Evolutionary conservation across 2,329 filamentous ascomycete species (phyloP), one percentile per base, ranked within the genome.

Genomic region (Aspergillus eucalypticola): DNA sequence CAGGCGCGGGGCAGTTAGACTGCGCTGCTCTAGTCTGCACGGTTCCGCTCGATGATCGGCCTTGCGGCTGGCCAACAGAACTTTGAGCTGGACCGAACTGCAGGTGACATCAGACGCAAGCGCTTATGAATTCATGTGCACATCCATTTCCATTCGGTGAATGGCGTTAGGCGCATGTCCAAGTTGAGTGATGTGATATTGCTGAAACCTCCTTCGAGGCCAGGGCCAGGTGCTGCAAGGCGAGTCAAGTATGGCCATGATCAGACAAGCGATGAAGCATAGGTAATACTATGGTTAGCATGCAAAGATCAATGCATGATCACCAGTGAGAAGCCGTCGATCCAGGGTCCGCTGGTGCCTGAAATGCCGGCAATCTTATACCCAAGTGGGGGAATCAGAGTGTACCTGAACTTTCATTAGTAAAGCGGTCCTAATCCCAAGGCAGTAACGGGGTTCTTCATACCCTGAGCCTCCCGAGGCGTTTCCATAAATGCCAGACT

Each of bases 281-380:
- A 35, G 8, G 46, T 19, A 32, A 57, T 7, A 10, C 19, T n/a
- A 5, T 21, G n/a, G 23, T 32, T 32, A 42, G 19, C 15, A 46
- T 21, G 35, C 41, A 46, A 49, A 39, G 23, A 65, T 85, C 76
- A 91, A 67, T 87, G 83, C 51, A 86, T 87, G 69, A 92, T 90
- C 69, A 98, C 87, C 59, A 96, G 82, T 8, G 90, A 89, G 74
- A 97, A 91, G 3, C 90, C 90, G 73, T 96, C 92, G 21, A 97
- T 79, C 91, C 91, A 96, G 52, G 84, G 74, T 39, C 84, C 92
- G 70, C 88, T 91, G 54, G 90, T 91, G 59, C 95, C 95, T 10
- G 91, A 90, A 64, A 98, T 84, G 60, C 95, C 95, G 62, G 90
- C 93, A 71, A 98, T 89, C 66, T 84, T 91, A 78, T 95, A 97